Evolutionary conservation across 169 alveolate genomes (phyloP), one percentile per base, ranked within the genome.

Genomic region (Plasmodium vinckei): DNA sequence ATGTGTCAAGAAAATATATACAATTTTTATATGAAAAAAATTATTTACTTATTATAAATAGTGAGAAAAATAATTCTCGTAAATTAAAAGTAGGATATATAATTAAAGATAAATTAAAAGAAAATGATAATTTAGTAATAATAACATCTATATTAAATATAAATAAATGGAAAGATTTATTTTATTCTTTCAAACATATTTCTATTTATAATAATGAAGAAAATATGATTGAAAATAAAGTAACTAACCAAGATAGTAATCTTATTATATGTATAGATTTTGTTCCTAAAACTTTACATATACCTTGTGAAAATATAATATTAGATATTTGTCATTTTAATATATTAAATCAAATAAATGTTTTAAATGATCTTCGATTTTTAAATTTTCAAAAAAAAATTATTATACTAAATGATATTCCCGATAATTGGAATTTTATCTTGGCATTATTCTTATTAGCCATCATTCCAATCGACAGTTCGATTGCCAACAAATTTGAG

Each of bases 181-280:
- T 86, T 59, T 10, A 2, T 1, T 2, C 49, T 3, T 56, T 57
- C 33, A 23, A 59, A 9, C 15, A 86, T 65, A 39, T 54, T n/a
- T 57, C 86, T 3, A 54, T 86, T 15, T 86, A 86, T 70, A 64
- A 59, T 9, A 70, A n/a, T 53, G 91, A 86, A 53, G 91, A 86
- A 21, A 51, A 61, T 42, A 57, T 73, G 10, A 9, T 73, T 0
- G 72, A 73, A 57, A 59, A 73, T 23, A 42, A 33, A 2, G 21
- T 60, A 9, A 0, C n/a, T 2, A 60, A 44, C 1, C 7, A 5
- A 13, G 12, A 44, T 0, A 19, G 51, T 3, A 86, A 86, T 46
- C 47, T 86, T 17, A 86, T 86, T 33, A 86, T 86, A 39, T 86
- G 91, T 60, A 54, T 86, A 2, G 91, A 86, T 47, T 86, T 86